Conservation (phyloP, 2,329 filamentous ascomycete species). For the Alternaria sp. region DNA sequence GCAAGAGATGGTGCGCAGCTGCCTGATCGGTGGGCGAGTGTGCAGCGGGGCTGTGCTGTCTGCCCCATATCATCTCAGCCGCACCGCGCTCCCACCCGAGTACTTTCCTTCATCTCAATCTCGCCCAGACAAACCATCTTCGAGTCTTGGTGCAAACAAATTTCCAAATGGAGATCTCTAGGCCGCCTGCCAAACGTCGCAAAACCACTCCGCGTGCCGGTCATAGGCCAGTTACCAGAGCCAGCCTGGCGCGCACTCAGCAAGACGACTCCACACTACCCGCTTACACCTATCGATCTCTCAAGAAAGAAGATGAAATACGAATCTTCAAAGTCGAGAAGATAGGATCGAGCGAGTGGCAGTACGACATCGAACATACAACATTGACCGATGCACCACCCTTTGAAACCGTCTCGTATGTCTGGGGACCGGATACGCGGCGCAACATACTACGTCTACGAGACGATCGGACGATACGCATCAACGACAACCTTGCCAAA, state of each 20-base stretch:
- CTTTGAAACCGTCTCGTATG: neutral
- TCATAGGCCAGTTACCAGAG: neutral
- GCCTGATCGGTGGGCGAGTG: neutral
- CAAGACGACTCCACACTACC: neutral
- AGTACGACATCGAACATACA: neutral
- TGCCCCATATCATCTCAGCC: neutral
- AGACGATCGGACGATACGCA: neutral
- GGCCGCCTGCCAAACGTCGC: neutral
- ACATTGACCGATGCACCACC: neutral
- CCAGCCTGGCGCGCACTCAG: neutral
- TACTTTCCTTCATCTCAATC: neutral
- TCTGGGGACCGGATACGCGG: neutral
- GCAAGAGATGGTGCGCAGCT: neutral
- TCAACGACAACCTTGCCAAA: neutral
- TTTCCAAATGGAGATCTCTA: rapidly evolving
- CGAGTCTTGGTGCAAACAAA: neutral
- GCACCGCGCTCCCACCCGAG: neutral
- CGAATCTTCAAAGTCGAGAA: neutral
- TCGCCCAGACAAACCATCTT: neutral
- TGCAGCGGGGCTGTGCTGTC: neutral
- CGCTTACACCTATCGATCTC: neutral
- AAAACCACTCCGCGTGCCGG: neutral
- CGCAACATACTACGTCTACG: neutral
- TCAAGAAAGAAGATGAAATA: neutral
- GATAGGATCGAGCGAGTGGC: rapidly evolving